These are phyloP conservation scores for Beauveria pseudobassiana DNA, from an alignment of 2,329 filamentous ascomycete genomes.

Conservation along the genomic window DNA sequence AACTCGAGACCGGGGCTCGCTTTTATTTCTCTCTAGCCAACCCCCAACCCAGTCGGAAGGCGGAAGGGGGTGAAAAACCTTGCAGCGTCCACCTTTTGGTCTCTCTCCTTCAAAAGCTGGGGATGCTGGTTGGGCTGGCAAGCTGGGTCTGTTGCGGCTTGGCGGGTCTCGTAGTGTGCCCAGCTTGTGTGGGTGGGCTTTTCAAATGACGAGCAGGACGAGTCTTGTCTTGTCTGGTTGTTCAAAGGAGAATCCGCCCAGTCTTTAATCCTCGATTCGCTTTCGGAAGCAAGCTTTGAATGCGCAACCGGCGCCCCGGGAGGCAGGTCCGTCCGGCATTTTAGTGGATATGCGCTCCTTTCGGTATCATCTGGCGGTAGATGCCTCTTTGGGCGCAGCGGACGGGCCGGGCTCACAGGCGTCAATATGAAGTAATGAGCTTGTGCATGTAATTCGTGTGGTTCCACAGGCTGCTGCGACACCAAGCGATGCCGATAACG, in stretches of 20 bases:
- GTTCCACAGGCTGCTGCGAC: background rate
- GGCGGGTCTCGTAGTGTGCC: constrained; percentile 4
- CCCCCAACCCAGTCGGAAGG: background rate
- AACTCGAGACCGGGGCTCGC: background rate
- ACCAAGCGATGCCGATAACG: background rate
- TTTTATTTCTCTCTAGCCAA: background rate
- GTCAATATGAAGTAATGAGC: background rate
- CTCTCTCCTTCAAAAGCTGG: constrained; percentile 1
- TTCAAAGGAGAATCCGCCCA: background rate
- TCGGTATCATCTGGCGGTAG: constrained; percentile 3
- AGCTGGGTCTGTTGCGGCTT: background rate
- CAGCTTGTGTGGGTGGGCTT: background rate
- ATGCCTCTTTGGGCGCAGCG: constrained; percentile 3
- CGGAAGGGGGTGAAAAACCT: constrained; percentile 7
- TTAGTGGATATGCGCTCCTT: background rate
- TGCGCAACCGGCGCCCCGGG: background rate
- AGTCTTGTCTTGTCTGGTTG: background rate
- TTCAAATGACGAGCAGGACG: background rate
- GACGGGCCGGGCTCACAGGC: background rate
- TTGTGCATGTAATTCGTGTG: background rate
- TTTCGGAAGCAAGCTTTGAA: background rate
- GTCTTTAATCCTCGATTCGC: background rate
- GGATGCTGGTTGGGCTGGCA: constrained; percentile 1
- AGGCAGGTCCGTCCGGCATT: background rate
- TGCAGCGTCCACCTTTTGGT: background rate